A percentile compares a stretch with the other conserved stretches of the same genome.
These are phyloP conservation scores for Saccharum hybrid DNA, from an alignment of 202 grass and related monocot species.

Conservation along the genomic window DNA sequence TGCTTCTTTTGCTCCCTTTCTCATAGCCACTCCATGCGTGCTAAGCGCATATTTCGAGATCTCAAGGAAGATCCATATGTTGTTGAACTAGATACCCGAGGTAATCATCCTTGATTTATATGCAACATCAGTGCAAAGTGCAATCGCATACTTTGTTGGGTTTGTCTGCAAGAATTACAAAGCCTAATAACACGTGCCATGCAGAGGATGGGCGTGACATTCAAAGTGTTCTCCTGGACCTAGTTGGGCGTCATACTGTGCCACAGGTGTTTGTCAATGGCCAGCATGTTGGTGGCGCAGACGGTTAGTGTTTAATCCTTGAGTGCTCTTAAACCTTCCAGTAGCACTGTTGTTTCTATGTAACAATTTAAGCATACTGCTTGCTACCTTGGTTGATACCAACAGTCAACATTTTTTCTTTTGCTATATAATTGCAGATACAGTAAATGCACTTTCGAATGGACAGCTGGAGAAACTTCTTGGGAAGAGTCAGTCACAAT, in stretches of 20 bases:
- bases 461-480: slow-evolving; percentile 78
- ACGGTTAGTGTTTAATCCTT: slow-evolving; percentile 57
- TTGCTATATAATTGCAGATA: slow-evolving; percentile 55
- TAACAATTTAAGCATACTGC: neutral
- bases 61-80: slow-evolving; percentile 79
- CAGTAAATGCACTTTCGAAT: slow-evolving; percentile 54
- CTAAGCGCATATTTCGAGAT: slow-evolving; percentile 77
- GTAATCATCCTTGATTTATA: slow-evolving; percentile 47
- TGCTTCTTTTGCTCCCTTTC: slow-evolving; percentile 16
- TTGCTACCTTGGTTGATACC: slow-evolving; percentile 1
- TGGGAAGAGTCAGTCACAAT: slow-evolving; percentile 53
- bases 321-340: slow-evolving; percentile 12
- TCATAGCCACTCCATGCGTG: slow-evolving; percentile 72
- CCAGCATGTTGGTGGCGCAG: slow-evolving; percentile 85
- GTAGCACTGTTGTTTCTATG: slow-evolving; percentile 11
- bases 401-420: neutral
- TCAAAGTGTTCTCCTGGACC: slow-evolving; percentile 84
- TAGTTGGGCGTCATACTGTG: slow-evolving; percentile 75
- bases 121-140: slow-evolving; percentile 13
- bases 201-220: slow-evolving; percentile 77
- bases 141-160: neutral
- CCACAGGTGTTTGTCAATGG: slow-evolving; percentile 95
- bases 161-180: slow-evolving; percentile 10
- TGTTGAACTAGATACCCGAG: slow-evolving; percentile 89
- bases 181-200: slow-evolving; percentile 27